A percentile compares a stretch with the other conserved stretches of the same genome.
Conservation (phyloP, 352 stramenopile genomes). For the Phytophthora meadii region DNA sequence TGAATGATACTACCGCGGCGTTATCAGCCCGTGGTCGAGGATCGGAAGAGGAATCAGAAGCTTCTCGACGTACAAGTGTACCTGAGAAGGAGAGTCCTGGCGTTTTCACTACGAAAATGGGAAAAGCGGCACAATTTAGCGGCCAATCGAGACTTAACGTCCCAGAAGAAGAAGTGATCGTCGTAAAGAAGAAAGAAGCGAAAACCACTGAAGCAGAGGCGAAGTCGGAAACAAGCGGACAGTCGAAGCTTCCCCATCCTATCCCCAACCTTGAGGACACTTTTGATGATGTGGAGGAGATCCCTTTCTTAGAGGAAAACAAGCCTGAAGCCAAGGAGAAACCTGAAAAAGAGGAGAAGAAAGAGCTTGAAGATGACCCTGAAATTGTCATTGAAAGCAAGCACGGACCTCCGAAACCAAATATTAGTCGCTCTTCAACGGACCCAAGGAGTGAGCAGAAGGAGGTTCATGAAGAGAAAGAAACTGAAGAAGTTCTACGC, state of each 20-base stretch:
- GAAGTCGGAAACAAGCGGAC: conserved; percentile 17
- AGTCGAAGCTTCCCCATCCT: conserved; percentile 17
- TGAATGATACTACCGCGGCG: conserved; percentile 63
- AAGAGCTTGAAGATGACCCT: conserved; percentile 50
- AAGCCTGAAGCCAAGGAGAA: conserved; percentile 51
- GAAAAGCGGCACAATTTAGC: conserved; percentile 65
- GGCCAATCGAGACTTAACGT: conserved; percentile 56
- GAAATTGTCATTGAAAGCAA: conserved; percentile 73
- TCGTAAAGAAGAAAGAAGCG: conserved; percentile 68
- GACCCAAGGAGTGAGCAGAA: conserved; percentile 37
- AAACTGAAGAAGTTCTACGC: conserved; percentile 23
- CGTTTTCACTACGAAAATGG: conserved; percentile 45
- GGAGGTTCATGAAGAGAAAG: conserved; percentile 30
- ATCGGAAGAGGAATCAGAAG: conserved; percentile 27
- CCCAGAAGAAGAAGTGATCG: conserved; percentile 72
- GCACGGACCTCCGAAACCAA: conserved; percentile 36
- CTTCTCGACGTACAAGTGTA: conserved; percentile 19
- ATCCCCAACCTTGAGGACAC: conserved; percentile 55
- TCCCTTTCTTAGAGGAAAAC: conserved; percentile 73
- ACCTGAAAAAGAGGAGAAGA: conserved; percentile 27
- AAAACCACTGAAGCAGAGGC: conserved; percentile 42
- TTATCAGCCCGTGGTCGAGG: conserved; percentile 41
- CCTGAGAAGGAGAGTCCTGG: conserved; percentile 23
- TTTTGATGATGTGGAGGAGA: conserved; percentile 86
- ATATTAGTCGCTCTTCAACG: not conserved